Evolutionary conservation across 2,329 filamentous ascomycete genomes (phyloP).

Genomic region (Geosmithia putterillii): DNA sequence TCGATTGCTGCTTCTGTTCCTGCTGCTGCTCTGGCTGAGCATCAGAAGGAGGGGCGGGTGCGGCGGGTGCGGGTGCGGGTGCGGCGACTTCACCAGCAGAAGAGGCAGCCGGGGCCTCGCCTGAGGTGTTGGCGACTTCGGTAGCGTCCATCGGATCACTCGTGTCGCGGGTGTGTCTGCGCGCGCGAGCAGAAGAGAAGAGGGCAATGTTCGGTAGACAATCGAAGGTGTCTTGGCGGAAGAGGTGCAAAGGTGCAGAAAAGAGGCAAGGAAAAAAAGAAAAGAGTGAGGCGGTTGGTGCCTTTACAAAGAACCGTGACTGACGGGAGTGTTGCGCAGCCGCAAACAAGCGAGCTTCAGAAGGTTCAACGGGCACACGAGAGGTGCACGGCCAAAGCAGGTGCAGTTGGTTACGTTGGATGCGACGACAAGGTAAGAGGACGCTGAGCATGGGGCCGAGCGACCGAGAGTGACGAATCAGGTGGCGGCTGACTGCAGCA

Average conservation of each 20-base stretch:
- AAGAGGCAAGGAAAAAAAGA: neutral
- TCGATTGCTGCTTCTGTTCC: conserved; percentile 1
- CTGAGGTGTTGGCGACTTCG: neutral
- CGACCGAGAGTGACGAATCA: neutral
- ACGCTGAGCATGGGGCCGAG: neutral
- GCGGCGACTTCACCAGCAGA: neutral
- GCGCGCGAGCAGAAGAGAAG: neutral
- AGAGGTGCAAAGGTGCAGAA: neutral
- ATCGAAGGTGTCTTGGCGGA: neutral
- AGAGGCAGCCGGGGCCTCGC: neutral
- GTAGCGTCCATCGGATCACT: neutral
- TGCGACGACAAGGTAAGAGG: neutral
- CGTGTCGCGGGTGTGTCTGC: neutral
- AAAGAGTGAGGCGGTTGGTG: neutral
- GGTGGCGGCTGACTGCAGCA: neutral
- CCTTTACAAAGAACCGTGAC: too few species aligned
- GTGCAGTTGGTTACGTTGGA: neutral
- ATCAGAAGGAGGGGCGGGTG: neutral
- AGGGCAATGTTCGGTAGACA: neutral
- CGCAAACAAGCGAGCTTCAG: too few species aligned
- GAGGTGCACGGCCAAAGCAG: too few species aligned
- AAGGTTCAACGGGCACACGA: too few species aligned
- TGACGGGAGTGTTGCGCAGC: neutral
- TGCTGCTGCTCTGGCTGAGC: neutral
- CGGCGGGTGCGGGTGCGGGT: neutral